Evolutionary conservation across 176 grass and related monocot species (phyloP), one percentile per base, ranked within the genome.

Genomic region (Panicum miliaceum): DNA sequence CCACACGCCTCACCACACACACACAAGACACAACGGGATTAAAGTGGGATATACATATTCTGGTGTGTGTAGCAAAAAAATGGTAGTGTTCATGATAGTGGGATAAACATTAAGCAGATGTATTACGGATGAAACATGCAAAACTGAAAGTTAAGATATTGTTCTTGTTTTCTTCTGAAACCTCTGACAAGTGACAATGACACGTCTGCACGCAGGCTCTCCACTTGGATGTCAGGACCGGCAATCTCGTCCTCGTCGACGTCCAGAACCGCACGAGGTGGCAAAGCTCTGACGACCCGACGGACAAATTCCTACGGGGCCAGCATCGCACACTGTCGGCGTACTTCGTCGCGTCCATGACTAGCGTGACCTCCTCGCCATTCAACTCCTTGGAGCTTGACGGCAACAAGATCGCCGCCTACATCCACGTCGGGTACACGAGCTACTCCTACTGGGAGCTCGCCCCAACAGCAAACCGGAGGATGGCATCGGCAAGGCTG

Each of bases 351-450:
- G 12, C 64, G 6, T 47, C 59, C 18, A 50, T 26, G 34, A 25
- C 62, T 6, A 50, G 26, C 45, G 7, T 25, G 84, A 91, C 23
- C 88, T 77, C 82, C 88, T 94, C 84, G 77, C 22, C 51, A 6
- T 88, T 88, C 41, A 95, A 88, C 82, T 88, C 89, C 64, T 58
- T 98, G 18, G 92, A 90, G 80, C 80, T 95, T 51, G 47, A 88
- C 56, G 66, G 50, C 19, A 80, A 89, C 68, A 89, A 88, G 87
- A 23, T 93, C 13, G 80, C 80, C 12, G 27, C 89, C 57, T 93
- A 93, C 89, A 22, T 93, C 35, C 68, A 69, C 35, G 6, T 70
- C 14, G 65, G 79, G 8, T 8, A 70, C 0, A 43, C 35, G 34
- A 81, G 51, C n/a, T 81, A 70, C 65, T 70, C 65, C 50, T 75